A percentile compares a stretch with the other conserved stretches of the same genome.
phyloP scores from a whole-genome alignment of 192 early-diverging fungal species.

The Cetraspora pellucida region DNA sequence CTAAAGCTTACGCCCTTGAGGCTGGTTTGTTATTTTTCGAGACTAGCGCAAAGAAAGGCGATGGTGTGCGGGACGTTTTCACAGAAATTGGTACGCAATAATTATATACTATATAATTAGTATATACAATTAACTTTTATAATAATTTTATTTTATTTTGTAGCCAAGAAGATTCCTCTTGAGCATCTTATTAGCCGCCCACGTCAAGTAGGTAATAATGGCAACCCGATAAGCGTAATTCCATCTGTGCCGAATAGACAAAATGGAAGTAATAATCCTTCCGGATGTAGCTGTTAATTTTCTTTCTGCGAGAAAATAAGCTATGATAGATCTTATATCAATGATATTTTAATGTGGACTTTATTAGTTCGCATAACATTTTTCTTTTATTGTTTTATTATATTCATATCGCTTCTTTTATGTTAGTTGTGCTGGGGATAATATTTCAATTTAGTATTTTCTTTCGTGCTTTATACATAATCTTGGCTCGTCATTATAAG shows the following conservation, averaged over 20 bases:
- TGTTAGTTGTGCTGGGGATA: too few relatives aligned
- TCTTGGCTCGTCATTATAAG: too few relatives aligned
- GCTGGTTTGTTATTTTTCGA: slow-evolving; percentile 84
- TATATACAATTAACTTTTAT: background rate
- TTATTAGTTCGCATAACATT: too few relatives aligned
- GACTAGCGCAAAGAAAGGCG: slow-evolving; percentile 85
- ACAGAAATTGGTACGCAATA: slow-evolving; percentile 72
- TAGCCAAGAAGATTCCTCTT: slow-evolving; percentile 52
- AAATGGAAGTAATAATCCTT: background rate
- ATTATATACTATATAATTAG: background rate
- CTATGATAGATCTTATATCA: too few relatives aligned
- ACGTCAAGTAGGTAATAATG: background rate
- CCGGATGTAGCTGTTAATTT: background rate
- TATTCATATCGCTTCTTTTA: too few relatives aligned
- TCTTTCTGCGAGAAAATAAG: background rate
- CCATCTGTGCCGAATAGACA: background rate
- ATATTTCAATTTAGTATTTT: too few relatives aligned
- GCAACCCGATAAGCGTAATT: background rate
- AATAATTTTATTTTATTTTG: background rate
- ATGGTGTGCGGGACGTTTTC: slow-evolving; percentile 86
- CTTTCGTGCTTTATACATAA: too few relatives aligned
- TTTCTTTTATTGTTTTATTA: too few relatives aligned
- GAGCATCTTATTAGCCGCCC: slow-evolving; percentile 45
- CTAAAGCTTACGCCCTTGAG: slow-evolving; percentile 80
- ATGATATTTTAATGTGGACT: too few relatives aligned